These are phyloP conservation scores for Termitomyces sp. DNA, from an alignment of 768 basidiomycete species.

Conservation along the genomic window DNA sequence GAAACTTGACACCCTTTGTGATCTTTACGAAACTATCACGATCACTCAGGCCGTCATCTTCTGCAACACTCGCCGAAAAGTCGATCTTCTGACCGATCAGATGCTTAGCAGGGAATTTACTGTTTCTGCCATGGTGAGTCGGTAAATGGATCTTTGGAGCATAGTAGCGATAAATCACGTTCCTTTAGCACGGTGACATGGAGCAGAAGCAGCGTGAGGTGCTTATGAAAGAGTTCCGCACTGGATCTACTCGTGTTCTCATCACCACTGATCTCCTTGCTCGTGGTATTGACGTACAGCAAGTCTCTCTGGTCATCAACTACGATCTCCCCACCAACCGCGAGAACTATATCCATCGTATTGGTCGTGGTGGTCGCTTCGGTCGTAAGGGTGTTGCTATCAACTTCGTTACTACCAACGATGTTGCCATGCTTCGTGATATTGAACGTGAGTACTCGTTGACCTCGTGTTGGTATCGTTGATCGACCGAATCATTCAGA, in stretches of 20 bases:
- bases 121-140: conserved; percentile 89
- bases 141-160: not conserved
- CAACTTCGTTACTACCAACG: conserved; percentile 96
- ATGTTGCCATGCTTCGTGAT: conserved; percentile 89
- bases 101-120: conserved; percentile 97
- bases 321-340: conserved; percentile 91
- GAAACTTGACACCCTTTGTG: conserved; percentile 98
- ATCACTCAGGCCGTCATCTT: conserved; percentile 99
- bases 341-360: conserved; percentile 99
- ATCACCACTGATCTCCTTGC: conserved; percentile 98
- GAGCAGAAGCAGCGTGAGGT: conserved; percentile 95
- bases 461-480: not conserved
- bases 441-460: conserved; percentile 76
- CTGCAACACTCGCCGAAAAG: conserved; percentile 98
- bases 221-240: conserved; percentile 99
- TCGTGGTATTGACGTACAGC: conserved; percentile 98
- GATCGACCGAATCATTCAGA: conserved; percentile 39
- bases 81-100: conserved; percentile 98
- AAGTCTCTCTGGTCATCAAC: conserved; percentile 94
- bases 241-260: conserved; percentile 95
- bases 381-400: conserved; percentile 98
- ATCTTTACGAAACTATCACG: conserved; percentile 97
- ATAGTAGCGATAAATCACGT: conserved; percentile 17
- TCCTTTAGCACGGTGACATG: conserved; percentile 93
- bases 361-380: conserved; percentile 96